A percentile compares a stretch with the other conserved stretches of the same genome.
Evolutionary conservation across 331 rosid species (phyloP).

Genomic region (Rhamnella rubrinervis): DNA sequence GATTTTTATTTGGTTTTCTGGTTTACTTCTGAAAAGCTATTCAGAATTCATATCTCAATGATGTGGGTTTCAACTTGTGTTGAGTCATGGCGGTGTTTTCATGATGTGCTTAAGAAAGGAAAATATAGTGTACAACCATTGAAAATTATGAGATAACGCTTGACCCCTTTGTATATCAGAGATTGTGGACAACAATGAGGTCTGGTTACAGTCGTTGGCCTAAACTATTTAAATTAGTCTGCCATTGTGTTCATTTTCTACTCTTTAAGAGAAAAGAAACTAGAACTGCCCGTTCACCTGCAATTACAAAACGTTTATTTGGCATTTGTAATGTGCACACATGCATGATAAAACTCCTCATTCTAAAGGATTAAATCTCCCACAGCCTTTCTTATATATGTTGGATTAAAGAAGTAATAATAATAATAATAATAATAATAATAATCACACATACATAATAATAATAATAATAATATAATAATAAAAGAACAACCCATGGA

Average conservation of each 20-base stretch:
- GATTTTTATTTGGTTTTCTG: neutral
- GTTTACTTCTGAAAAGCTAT: neutral
- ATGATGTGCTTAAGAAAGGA: conserved; percentile 34
- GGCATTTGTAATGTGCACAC: no score
- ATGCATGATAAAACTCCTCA: no score
- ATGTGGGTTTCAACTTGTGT: conserved; percentile 24
- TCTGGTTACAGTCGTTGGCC: neutral
- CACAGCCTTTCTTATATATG: neutral
- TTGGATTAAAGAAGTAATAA: neutral
- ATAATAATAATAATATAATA: no score
- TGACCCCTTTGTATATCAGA: conserved; percentile 38
- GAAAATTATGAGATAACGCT: conserved; percentile 36
- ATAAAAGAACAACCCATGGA: no score
- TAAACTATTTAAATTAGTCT: neutral
- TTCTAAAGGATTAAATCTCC: no score
- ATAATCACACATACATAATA: no score
- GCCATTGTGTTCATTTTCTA: no score
- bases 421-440: no score
- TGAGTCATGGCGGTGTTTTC: conserved; percentile 42
- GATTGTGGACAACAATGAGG: neutral
- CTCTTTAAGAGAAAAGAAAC: no score
- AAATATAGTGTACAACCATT: conserved; percentile 45
- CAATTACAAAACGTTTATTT: no score
- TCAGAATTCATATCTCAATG: conserved; percentile 14
- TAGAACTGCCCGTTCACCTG: no score